Percentiles rank a stretch among this genome's conserved stretches.
These are phyloP conservation scores for Caryopteris hybrid DNA, from an alignment of 305 asterid species.

Conservation along the genomic window DNA sequence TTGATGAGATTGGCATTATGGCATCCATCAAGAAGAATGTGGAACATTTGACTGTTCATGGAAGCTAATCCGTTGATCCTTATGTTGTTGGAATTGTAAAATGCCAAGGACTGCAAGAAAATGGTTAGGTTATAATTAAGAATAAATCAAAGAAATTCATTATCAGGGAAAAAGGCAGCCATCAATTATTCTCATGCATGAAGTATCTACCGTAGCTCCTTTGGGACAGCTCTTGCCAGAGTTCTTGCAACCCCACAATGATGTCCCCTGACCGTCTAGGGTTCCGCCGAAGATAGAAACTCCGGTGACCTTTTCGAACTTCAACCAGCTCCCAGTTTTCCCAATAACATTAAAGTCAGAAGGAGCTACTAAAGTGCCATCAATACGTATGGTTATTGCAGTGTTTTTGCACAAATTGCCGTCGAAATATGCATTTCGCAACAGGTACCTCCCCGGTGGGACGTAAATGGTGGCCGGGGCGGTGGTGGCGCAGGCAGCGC, in stretches of 20 bases:
- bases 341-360: conserved; percentile 35
- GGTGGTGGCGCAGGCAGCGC: conserved; percentile 50
- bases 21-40: conserved; percentile 49
- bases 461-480: conserved; percentile 50
- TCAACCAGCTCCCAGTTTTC: conserved; percentile 33
- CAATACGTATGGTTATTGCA: conserved; percentile 34
- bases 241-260: conserved; percentile 56
- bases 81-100: conserved; percentile 58
- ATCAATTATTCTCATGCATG: too few species aligned
- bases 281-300: conserved; percentile 55
- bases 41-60: conserved; percentile 59
- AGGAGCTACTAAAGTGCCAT: conserved; percentile 50
- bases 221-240: conserved; percentile 42
- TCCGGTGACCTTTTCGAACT: conserved; percentile 43
- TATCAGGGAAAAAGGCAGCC: too few species aligned
- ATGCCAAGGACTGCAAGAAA: conserved; percentile 42
- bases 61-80: conserved; percentile 45
- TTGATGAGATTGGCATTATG: conserved; percentile 25
- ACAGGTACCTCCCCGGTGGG: conserved; percentile 48
- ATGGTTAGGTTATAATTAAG: too few species aligned
- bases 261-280: conserved; percentile 47
- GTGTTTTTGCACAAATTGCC: conserved; percentile 47
- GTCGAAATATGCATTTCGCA: conserved; percentile 23
- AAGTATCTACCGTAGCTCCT: conserved; percentile 56
- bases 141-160: too few species aligned